phyloP scores from a whole-genome alignment of 169 alveolate species.

The Plasmodium vinckei region DNA sequence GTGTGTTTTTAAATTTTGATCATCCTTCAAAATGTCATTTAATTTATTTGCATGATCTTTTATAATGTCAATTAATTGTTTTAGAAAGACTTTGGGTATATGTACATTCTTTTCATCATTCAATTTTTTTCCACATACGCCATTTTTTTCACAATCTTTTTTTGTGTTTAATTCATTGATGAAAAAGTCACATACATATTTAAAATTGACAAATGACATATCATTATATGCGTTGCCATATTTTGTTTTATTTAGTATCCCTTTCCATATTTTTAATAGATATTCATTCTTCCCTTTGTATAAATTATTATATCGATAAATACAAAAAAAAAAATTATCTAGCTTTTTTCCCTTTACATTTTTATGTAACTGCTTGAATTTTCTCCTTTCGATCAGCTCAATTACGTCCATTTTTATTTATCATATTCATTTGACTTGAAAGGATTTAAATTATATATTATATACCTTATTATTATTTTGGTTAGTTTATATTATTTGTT shows the following conservation, averaged over 20 bases:
- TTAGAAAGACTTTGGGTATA: neutral
- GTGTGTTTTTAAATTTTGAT: no score
- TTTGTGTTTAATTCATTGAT: neutral
- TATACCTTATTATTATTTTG: neutral
- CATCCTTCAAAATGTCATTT: no score
- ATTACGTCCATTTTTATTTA: conserved; percentile 26
- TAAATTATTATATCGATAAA: conserved; percentile 28
- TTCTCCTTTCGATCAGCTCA: conserved; percentile 42
- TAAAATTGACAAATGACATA: conserved; percentile 37
- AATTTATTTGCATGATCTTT: neutral
- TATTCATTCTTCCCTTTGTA: conserved; percentile 52
- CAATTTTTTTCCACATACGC: neutral
- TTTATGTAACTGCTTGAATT: conserved; percentile 20
- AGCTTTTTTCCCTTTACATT: conserved; percentile 17
- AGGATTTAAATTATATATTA: neutral
- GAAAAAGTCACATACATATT: conserved; percentile 49
- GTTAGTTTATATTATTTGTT: no score
- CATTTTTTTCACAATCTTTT: neutral
- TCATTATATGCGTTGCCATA: conserved; percentile 1
- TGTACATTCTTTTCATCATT: neutral
- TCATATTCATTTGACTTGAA: no score
- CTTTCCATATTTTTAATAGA: conserved; percentile 31
- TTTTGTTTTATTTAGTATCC: conserved; percentile 1
- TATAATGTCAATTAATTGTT: neutral
- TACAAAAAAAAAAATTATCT: conserved; percentile 28